phyloP scores from a whole-genome alignment of 2,329 filamentous ascomycete species.

The Arthrocladium fulminans region DNA sequence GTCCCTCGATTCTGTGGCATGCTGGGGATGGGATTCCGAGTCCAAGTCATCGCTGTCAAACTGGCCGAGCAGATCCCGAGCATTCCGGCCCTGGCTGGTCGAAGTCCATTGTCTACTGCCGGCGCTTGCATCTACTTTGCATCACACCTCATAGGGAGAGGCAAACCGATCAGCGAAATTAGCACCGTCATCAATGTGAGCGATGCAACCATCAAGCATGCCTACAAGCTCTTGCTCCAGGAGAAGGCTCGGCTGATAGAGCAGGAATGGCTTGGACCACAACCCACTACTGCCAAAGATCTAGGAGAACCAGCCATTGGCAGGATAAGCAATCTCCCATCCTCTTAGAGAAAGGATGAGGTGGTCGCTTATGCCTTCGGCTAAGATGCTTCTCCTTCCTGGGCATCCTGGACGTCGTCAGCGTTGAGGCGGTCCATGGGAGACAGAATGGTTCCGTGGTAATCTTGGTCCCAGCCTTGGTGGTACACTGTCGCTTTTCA shows the following conservation, averaged over 20 bases:
- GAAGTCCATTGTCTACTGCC: conserved; percentile 86
- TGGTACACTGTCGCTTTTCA: too few species aligned
- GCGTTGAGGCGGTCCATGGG: neutral
- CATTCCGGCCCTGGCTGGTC: conserved; percentile 75
- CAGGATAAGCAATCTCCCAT: conserved; percentile 18
- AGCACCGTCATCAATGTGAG: conserved; percentile 77
- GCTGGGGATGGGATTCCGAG: conserved; percentile 64
- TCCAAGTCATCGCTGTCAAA: conserved; percentile 70
- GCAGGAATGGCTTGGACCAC: conserved; percentile 18
- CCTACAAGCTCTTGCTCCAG: conserved; percentile 79
- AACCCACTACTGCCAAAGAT: conserved; percentile 11
- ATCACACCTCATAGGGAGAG: conserved; percentile 72
- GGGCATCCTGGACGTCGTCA: too few species aligned
- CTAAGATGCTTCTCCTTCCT: too few species aligned
- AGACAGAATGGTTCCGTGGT: neutral
- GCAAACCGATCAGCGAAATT: conserved; percentile 77
- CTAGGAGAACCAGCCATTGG: conserved; percentile 14
- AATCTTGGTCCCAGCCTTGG: too few species aligned
- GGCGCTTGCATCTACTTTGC: conserved; percentile 97
- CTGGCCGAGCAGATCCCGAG: conserved; percentile 69
- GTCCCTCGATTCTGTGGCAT: conserved; percentile 84
- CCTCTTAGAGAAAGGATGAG: neutral
- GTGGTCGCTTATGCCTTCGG: too few species aligned
- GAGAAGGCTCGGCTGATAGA: conserved; percentile 62
- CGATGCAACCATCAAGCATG: conserved; percentile 92